Evolutionary conservation across 768 basidiomycete genomes (phyloP), one percentile per base, ranked within the genome.

Genomic region (Lactifluus subvellereus): DNA sequence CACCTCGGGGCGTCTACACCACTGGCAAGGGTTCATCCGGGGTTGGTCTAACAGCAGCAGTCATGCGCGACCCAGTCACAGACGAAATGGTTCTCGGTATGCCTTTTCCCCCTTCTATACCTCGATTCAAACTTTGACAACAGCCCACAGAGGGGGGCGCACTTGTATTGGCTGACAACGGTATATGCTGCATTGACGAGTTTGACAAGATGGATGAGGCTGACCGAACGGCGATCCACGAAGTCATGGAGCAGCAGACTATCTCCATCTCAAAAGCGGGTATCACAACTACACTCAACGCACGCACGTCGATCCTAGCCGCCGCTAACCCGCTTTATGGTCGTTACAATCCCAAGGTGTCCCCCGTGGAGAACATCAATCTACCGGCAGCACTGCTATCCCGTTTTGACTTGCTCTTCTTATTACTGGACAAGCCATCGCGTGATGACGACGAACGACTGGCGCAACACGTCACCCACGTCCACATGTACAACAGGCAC

Each of bases 171-270:
- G 96, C 97, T 11, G 97, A 99, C 74, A 99, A 99, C 68, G 97
- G 97, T 33, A 99, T 99, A 71, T 98, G 95, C 78, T 98, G 96
- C 74, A 99, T 99, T 66, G 97, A 99, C 68, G 97, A 99, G 73
- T 99, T 99, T 72, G 97, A 99, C 78, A 98, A 99, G 74, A 99
- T 99, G 97, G 97, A 98, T 68, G 97, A 99, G 76, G 74, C 92
- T 0, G 97, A 98, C 74, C 82, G 97, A 68, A 98, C 97, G 2
- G 93, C 97, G 14, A 98, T 99, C 65, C 97, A 99, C 77, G 97
- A 99, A 81, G 97, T 99, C 64, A 99, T 99, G 97, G 96, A 98
- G 76, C 97, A 98, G 74, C 97, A 99, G 77, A 99, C 97, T 0
- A 98, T 99, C 60, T 98, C 96, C 3, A 99, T 99, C 66, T 97